These are phyloP conservation scores for Eleusine coracana DNA, from an alignment of 176 grass and related monocot genomes.

Conservation along the genomic window DNA sequence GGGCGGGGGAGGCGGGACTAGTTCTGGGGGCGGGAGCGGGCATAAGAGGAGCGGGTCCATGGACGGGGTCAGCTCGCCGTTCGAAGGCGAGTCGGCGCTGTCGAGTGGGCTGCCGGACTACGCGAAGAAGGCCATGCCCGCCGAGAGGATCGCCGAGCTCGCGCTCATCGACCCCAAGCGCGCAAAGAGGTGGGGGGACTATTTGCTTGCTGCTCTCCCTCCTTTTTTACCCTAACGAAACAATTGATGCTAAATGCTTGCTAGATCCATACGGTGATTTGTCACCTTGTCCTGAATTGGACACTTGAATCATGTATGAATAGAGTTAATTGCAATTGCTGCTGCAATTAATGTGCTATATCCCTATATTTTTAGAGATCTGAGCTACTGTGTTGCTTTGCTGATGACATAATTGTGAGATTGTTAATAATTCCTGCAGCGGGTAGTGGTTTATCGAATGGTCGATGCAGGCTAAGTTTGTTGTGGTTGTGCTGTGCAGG, in stretches of 20 bases:
- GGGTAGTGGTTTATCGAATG: not conserved
- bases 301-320: not conserved
- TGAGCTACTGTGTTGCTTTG: not conserved
- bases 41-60: slow-evolving; percentile 86
- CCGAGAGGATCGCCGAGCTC: slow-evolving; percentile 82
- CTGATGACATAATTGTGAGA: not conserved
- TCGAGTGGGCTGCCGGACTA: slow-evolving; percentile 59
- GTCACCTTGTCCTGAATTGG: slow-evolving; percentile 8
- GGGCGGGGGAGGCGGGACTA: slow-evolving; percentile 17
- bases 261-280: slow-evolving; percentile 13
- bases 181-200: slow-evolving; percentile 69
- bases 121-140: slow-evolving; percentile 87
- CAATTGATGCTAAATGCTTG: not conserved
- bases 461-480: slow-evolving; percentile 17
- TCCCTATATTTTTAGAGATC: slow-evolving; percentile 6
- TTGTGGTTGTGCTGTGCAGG: slow-evolving; percentile 42
- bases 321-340: slow-evolving; percentile 8
- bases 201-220: not conserved
- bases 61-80: slow-evolving; percentile 70
- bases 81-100: slow-evolving; percentile 73
- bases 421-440: not conserved
- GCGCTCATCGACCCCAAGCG: slow-evolving; percentile 91
- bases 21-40: not conserved
- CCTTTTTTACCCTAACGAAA: not conserved
- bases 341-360: not conserved